Percentiles rank a stretch among this genome's conserved stretches.
phyloP scores from a whole-genome alignment of 495 filamentous ascomycete genomes.

The Margaritispora aquatica region DNA sequence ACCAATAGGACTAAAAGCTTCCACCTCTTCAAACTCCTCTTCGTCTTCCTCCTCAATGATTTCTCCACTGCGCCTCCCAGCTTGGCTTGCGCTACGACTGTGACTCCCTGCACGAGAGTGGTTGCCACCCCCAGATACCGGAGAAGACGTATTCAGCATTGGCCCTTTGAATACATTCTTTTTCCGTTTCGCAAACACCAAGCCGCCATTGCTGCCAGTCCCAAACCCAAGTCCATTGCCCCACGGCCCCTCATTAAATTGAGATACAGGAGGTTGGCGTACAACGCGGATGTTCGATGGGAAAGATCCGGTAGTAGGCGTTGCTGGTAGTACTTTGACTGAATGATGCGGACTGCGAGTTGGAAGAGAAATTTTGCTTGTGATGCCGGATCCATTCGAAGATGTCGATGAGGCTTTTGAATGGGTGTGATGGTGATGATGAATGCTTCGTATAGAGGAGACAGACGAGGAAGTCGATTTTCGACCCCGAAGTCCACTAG shows the following conservation, averaged over 20 bases:
- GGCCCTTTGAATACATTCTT: slow-evolving; percentile 87
- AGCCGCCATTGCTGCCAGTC: slow-evolving; percentile 42
- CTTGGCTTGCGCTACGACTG: slow-evolving; percentile 46
- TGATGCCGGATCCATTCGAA: slow-evolving; percentile 65
- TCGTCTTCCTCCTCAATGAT: slow-evolving; percentile 87
- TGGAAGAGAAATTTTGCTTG: slow-evolving; percentile 57
- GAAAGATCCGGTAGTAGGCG: slow-evolving; percentile 72
- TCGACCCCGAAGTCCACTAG: slow-evolving; percentile 74
- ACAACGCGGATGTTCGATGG: slow-evolving; percentile 85
- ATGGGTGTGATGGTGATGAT: slow-evolving; percentile 87
- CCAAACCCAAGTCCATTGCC: slow-evolving; percentile 20
- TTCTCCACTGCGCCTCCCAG: slow-evolving; percentile 52
- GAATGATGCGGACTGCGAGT: slow-evolving; percentile 76
- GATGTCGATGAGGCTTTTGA: slow-evolving; percentile 93
- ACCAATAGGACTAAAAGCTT: slow-evolving; percentile 22
- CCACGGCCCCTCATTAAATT: slow-evolving; percentile 47
- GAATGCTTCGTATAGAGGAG: slow-evolving; percentile 86
- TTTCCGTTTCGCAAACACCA: slow-evolving; percentile 89
- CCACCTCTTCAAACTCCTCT: slow-evolving; percentile 57
- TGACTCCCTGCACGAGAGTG: slow-evolving; percentile 35
- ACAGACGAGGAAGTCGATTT: slow-evolving; percentile 97
- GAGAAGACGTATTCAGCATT: slow-evolving; percentile 52
- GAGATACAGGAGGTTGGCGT: slow-evolving; percentile 45
- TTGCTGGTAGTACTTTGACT: slow-evolving; percentile 90
- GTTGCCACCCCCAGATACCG: slow-evolving; percentile 28